Conservation (phyloP, 495 filamentous ascomycete species). For the Patellaria atrata region DNA sequence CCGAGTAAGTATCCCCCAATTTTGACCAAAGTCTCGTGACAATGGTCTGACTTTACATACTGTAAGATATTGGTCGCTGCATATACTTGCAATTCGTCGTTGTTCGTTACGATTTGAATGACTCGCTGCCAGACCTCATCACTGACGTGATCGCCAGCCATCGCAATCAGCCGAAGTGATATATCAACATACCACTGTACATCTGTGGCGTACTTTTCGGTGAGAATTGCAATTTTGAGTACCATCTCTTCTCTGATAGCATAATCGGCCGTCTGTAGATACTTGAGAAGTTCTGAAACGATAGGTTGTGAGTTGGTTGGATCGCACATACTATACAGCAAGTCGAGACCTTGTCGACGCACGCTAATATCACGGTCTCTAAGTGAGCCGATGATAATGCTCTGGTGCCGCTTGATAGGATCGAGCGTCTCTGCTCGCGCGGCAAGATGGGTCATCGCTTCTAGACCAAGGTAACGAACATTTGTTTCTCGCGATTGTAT, state of each 20-base stretch:
- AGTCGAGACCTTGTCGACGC: slow-evolving; percentile 82
- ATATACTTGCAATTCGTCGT: slow-evolving; percentile 95
- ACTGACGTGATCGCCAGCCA: slow-evolving; percentile 96
- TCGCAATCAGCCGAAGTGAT: slow-evolving; percentile 81
- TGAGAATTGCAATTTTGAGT: slow-evolving; percentile 93
- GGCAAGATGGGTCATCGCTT: slow-evolving; percentile 97
- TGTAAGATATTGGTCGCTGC: slow-evolving; percentile 82
- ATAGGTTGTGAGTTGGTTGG: slow-evolving; percentile 80
- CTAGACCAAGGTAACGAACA: slow-evolving; percentile 89
- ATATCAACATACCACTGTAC: slow-evolving; percentile 99
- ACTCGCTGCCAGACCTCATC: slow-evolving; percentile 99
- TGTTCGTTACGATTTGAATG: slow-evolving; percentile 98
- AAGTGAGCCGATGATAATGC: slow-evolving; percentile 83
- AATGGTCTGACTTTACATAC: slow-evolving; percentile 80
- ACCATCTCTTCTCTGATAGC: slow-evolving; percentile 99
- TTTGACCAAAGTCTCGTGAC: slow-evolving; percentile 93
- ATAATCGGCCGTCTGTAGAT: slow-evolving; percentile 92
- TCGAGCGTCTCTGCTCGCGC: slow-evolving; percentile 89
- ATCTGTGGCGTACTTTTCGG: slow-evolving; percentile 96
- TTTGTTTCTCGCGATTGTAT: slow-evolving; percentile 96
- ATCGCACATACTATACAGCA: slow-evolving; percentile 99
- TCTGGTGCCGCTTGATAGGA: slow-evolving; percentile 96
- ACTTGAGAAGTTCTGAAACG: slow-evolving; percentile 83
- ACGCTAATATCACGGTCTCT: slow-evolving; percentile 97
- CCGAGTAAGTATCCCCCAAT: slow-evolving; percentile 93